Evolutionary conservation across 1,284 basidiomycete species (phyloP).

Genomic region (Fomitopsis palustris): DNA sequence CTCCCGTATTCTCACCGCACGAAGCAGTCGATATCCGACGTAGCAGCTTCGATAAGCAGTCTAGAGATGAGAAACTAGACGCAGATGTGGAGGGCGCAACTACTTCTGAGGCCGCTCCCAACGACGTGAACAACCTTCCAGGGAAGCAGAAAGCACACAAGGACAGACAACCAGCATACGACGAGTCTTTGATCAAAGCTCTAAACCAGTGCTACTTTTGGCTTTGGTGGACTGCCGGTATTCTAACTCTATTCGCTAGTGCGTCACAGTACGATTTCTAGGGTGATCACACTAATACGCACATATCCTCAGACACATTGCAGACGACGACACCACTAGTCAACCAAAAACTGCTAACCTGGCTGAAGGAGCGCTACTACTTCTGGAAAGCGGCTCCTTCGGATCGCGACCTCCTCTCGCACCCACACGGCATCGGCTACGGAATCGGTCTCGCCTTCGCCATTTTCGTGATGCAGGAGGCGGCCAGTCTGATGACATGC

Average conservation of each 20-base stretch:
- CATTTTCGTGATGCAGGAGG: constrained; percentile 71
- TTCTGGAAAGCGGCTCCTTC: constrained; percentile 38
- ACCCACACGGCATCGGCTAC: constrained; percentile 49
- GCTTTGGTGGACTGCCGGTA: constrained; percentile 51
- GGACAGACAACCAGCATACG: constrained; percentile 41
- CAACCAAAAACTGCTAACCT: constrained; percentile 60
- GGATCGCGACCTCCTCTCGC: constrained; percentile 32
- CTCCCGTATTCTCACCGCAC: constrained; percentile 21
- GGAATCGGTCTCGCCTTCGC: constrained; percentile 59
- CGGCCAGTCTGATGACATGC: constrained; percentile 48
- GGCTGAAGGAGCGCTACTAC: constrained; percentile 54
- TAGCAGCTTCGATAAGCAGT: not conserved
- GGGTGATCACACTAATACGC: not conserved
- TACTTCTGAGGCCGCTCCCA: not conserved
- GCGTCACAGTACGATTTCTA: constrained; percentile 12
- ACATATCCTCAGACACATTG: constrained; percentile 48
- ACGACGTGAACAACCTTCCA: not conserved
- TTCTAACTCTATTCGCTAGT: constrained; percentile 55
- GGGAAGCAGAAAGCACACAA: not conserved
- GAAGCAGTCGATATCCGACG: constrained; percentile 13
- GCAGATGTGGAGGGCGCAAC: constrained; percentile 1
- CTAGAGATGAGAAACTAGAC: not conserved
- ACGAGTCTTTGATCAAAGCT: constrained; percentile 58
- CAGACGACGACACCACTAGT: constrained; percentile 61
- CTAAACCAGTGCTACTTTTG: constrained; percentile 53